phyloP scores from a whole-genome alignment of 495 filamentous ascomycete species.

The Neurospora discreta region DNA sequence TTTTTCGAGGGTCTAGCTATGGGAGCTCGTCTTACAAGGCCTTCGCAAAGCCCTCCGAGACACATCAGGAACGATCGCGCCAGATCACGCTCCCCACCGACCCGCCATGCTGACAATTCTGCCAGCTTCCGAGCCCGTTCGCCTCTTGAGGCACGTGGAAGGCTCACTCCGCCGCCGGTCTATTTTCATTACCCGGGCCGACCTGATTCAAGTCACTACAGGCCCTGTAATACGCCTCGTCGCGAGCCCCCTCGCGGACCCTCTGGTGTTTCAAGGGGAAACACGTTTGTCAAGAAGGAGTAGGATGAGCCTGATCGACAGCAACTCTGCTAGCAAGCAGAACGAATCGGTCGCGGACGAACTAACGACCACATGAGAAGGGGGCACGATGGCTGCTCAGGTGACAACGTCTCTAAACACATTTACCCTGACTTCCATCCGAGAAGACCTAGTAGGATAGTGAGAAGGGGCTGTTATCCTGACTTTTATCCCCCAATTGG shows the following conservation, averaged over 20 bases:
- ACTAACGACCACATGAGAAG: neutral
- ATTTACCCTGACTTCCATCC: neutral
- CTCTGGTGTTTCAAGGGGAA: neutral
- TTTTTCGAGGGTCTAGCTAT: slow-evolving; percentile 23
- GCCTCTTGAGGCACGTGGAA: slow-evolving; percentile 1
- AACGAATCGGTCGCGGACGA: neutral
- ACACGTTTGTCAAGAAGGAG: neutral
- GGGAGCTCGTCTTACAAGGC: slow-evolving; percentile 10
- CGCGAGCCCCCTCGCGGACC: neutral
- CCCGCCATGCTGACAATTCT: neutral
- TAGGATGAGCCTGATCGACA: neutral
- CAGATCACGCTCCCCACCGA: neutral
- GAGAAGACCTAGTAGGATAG: neutral
- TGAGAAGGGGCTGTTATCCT: neutral
- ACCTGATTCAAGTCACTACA: slow-evolving; percentile 2
- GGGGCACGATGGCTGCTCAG: neutral
- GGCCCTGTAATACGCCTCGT: neutral
- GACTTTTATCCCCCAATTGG: neutral
- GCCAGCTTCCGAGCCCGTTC: slow-evolving; percentile 11
- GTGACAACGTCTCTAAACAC: neutral
- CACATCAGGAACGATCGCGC: neutral
- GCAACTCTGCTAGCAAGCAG: neutral
- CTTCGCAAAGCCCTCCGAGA: neutral
- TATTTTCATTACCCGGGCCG: neutral
- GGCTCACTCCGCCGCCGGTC: neutral